Conservation (phyloP, 805 yeast species). For the Candida mattraensis region DNA sequence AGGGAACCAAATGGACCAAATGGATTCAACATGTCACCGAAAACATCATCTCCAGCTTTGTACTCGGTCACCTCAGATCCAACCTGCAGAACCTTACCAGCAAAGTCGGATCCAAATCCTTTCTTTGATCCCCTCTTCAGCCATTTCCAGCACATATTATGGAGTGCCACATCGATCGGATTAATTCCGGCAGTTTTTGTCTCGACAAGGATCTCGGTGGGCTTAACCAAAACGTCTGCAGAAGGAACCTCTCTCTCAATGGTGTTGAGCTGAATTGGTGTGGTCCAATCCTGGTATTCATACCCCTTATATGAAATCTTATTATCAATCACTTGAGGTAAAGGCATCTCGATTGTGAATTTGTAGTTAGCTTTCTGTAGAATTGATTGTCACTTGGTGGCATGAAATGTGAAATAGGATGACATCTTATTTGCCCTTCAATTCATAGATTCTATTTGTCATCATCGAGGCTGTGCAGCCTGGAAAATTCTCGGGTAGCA, state of each 20-base stretch:
- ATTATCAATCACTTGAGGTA: conserved; percentile 9
- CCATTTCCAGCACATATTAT: conserved; percentile 6
- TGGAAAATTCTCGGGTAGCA: too few relatives aligned
- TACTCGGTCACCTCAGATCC: conserved; percentile 17
- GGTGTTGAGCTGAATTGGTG: conserved; percentile 10
- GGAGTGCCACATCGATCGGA: conserved; percentile 18
- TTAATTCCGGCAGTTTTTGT: conserved; percentile 15
- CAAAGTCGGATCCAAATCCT: conserved; percentile 20
- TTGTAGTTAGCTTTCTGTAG: too few relatives aligned
- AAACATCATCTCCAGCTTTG: conserved; percentile 19
- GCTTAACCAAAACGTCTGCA: conserved; percentile 9
- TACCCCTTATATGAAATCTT: conserved; percentile 9
- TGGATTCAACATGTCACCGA: conserved; percentile 8
- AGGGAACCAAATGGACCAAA: conserved; percentile 38
- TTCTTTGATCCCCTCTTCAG: conserved; percentile 5
- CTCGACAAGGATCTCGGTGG: conserved; percentile 16
- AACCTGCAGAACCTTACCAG: conserved; percentile 18
- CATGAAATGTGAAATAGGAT: too few relatives aligned
- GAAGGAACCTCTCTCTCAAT: conserved; percentile 7
- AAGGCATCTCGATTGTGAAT: too few relatives aligned
- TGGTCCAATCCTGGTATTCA: conserved; percentile 11
- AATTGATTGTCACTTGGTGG: too few relatives aligned
- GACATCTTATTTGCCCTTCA: too few relatives aligned
- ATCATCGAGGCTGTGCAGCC: too few relatives aligned
- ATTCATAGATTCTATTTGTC: too few relatives aligned